phyloP scores from a whole-genome alignment of 768 basidiomycete genomes.

The Suillus subluteus region DNA sequence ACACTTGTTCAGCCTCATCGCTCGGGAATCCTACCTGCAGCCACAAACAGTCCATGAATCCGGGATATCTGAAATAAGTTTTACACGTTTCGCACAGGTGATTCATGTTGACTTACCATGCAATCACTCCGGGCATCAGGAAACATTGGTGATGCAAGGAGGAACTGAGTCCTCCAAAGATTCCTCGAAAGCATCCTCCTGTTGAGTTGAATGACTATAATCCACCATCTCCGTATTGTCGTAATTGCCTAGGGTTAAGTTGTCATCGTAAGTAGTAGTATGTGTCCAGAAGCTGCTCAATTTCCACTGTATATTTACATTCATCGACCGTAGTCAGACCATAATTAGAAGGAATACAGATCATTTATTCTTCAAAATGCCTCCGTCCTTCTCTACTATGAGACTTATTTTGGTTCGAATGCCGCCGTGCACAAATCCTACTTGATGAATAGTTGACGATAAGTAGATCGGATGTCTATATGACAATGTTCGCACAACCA shows the following conservation, averaged over 20 bases:
- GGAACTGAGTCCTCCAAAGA: not conserved
- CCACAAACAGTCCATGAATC: not conserved
- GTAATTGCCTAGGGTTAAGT: not conserved
- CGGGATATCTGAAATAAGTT: not conserved
- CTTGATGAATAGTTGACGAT: too few species aligned
- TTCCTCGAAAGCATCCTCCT: not conserved
- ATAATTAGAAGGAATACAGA: too few species aligned
- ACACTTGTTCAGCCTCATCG: constrained; percentile 27
- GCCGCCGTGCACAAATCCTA: not conserved
- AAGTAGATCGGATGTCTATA: too few species aligned
- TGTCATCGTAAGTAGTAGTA: not conserved
- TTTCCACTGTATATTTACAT: too few species aligned
- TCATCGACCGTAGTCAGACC: too few species aligned
- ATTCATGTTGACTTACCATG: not conserved
- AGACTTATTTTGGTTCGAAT: not conserved
- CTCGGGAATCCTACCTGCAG: constrained; percentile 31
- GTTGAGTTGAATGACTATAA: not conserved
- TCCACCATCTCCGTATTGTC: not conserved
- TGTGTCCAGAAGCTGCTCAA: not conserved
- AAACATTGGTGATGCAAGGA: not conserved
- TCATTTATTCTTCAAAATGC: too few species aligned
- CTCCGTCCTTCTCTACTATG: not conserved
- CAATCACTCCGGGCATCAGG: not conserved
- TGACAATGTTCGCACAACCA: too few species aligned
- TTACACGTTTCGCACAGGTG: not conserved